These are phyloP conservation scores for Teunomyces stri DNA, from an alignment of 805 yeast genomes.

Conservation along the genomic window DNA sequence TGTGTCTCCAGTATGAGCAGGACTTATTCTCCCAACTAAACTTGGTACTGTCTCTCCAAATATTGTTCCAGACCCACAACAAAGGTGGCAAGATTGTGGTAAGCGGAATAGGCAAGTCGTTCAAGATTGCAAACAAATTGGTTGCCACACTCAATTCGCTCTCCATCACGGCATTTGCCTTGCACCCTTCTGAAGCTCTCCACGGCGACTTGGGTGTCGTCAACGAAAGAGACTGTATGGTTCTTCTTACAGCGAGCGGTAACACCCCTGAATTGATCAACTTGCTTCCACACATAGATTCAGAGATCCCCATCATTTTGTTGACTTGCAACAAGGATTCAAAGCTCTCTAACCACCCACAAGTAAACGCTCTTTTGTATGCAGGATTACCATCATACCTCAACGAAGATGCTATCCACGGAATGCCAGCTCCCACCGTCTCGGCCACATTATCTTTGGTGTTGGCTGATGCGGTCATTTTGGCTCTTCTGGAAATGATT, in stretches of 20 bases:
- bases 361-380: constrained; percentile 51
- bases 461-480: constrained; percentile 73
- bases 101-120: constrained; percentile 84
- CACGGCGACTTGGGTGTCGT: constrained; percentile 87
- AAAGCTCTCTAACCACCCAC: constrained; percentile 49
- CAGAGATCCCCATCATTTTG: constrained; percentile 51
- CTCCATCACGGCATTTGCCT: constrained; percentile 60
- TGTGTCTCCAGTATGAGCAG: constrained; percentile 44
- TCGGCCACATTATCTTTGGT: constrained; percentile 76
- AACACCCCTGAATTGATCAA: constrained; percentile 71
- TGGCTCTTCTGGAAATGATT: constrained; percentile 69
- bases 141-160: constrained; percentile 83
- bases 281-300: constrained; percentile 57
- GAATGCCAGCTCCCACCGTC: constrained; percentile 84
- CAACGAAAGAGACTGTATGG: constrained; percentile 50
- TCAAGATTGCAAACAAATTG: constrained; percentile 72
- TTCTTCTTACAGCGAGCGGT: constrained; percentile 78
- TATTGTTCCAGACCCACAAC: constrained; percentile 24
- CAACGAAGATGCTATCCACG: constrained; percentile 64
- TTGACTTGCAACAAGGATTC: constrained; percentile 65
- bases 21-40: constrained; percentile 47
- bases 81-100: constrained; percentile 68
- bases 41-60: constrained; percentile 41
- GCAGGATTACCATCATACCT: constrained; percentile 60
- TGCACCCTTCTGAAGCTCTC: constrained; percentile 85